A percentile compares a stretch with the other conserved stretches of the same genome.
phyloP scores from a whole-genome alignment of 345 rosid species.

The Ceriops tagal region DNA sequence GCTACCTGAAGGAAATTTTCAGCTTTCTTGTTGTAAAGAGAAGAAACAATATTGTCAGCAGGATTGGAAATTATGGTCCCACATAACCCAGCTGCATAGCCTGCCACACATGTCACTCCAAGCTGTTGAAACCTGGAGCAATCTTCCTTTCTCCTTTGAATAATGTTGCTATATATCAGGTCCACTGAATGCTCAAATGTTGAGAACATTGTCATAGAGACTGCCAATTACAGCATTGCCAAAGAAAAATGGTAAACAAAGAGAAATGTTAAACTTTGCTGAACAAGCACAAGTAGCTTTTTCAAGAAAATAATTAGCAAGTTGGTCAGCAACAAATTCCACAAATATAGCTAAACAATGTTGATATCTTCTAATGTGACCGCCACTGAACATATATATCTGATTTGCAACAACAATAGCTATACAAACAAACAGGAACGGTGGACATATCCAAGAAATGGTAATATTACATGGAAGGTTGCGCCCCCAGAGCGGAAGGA shows the following conservation, averaged over 20 bases:
- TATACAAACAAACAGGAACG: neutral
- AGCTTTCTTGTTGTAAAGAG: conserved; percentile 56
- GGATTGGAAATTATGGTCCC: conserved; percentile 58
- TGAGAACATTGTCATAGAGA: conserved; percentile 55
- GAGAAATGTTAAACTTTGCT: too few relatives aligned
- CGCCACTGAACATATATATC: neutral
- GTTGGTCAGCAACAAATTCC: neutral
- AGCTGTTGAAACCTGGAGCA: conserved; percentile 49
- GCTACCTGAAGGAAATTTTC: conserved; percentile 46
- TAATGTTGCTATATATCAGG: conserved; percentile 26
- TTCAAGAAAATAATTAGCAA: conserved; percentile 1
- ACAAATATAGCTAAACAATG: neutral
- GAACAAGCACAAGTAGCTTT: neutral
- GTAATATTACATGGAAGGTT: conserved; percentile 38
- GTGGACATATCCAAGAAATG: neutral
- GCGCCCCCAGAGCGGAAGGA: conserved; percentile 42
- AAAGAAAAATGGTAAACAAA: neutral
- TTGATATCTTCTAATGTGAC: neutral
- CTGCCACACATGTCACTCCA: conserved; percentile 50
- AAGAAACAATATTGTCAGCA: conserved; percentile 50
- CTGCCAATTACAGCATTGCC: conserved; percentile 30
- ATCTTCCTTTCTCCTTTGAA: conserved; percentile 41
- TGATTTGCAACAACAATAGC: neutral
- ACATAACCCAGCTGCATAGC: conserved; percentile 46
- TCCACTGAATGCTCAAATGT: conserved; percentile 53